Percentiles rank a stretch among this genome's conserved stretches.
These are phyloP conservation scores for Talaromyces verruculosus DNA, from an alignment of 2,329 filamentous ascomycete genomes.

Conservation along the genomic window DNA sequence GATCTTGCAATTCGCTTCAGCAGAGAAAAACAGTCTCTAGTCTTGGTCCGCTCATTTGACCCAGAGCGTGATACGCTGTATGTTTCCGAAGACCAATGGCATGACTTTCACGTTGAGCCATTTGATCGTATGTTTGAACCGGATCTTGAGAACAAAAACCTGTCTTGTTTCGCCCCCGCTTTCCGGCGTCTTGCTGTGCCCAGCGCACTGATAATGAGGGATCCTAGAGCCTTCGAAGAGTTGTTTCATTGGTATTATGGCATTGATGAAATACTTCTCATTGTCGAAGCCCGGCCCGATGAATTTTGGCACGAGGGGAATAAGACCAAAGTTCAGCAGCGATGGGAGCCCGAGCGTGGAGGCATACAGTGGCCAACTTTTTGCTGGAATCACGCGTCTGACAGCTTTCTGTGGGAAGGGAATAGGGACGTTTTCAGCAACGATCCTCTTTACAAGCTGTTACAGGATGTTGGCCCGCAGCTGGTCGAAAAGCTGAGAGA, in stretches of 20 bases:
- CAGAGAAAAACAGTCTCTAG: constrained; percentile 6
- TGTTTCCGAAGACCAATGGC: constrained; percentile 11
- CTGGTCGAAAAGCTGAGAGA: not conserved
- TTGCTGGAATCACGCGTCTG: not conserved
- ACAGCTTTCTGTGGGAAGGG: constrained; percentile 4
- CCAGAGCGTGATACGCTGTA: constrained; percentile 8
- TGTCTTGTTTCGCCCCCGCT: constrained; percentile 1
- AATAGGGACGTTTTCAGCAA: not conserved
- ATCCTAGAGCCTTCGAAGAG: not conserved
- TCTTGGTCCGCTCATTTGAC: constrained; percentile 6
- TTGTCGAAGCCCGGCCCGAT: not conserved
- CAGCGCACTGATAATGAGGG: constrained; percentile 1
- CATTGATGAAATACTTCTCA: constrained; percentile 8
- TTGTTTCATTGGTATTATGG: constrained; percentile 11
- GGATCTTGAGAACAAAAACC: constrained; percentile 10
- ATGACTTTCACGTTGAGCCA: constrained; percentile 11
- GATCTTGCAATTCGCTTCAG: constrained; percentile 12
- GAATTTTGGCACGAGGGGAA: constrained; percentile 10
- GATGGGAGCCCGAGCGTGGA: constrained; percentile 1
- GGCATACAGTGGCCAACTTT: constrained; percentile 4
- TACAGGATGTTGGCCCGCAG: constrained; percentile 3
- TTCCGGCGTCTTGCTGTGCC: constrained; percentile 14
- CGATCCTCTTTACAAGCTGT: constrained; percentile 2
- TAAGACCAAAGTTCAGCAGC: constrained; percentile 8
- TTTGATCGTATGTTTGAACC: constrained; percentile 3